phyloP scores from a whole-genome alignment of 257 asterid genomes.

The Echites panduratus region DNA sequence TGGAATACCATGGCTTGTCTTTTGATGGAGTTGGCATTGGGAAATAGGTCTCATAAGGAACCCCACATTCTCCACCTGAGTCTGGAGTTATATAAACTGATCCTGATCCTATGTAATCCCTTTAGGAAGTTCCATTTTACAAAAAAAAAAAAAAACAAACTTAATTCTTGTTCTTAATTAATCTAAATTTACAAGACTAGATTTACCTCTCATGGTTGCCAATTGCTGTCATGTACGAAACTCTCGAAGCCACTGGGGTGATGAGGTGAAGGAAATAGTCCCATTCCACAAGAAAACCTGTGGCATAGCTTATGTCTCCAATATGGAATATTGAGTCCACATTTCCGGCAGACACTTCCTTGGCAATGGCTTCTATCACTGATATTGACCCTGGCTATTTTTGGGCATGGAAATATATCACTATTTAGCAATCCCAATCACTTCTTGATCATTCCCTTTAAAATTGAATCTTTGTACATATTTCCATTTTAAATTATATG shows the following conservation, averaged over 20 bases:
- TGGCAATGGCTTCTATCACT: conserved; percentile 51
- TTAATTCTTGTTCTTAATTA: neutral
- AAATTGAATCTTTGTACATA: too few species aligned
- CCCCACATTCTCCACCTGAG: conserved; percentile 95
- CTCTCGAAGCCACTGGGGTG: conserved; percentile 54
- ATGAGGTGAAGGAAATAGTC: conserved; percentile 75
- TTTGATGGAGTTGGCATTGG: conserved; percentile 67
- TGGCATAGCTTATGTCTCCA: conserved; percentile 93
- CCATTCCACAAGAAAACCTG: conserved; percentile 88
- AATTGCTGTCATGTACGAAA: conserved; percentile 86
- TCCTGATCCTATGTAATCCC: conserved; percentile 58
- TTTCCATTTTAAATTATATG: too few species aligned
- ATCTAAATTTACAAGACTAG: neutral
- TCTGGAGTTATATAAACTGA: conserved; percentile 61
- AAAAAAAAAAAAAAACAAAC: neutral
- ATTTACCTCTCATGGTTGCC: conserved; percentile 83
- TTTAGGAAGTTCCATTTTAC: conserved; percentile 15
- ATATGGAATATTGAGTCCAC: conserved; percentile 75
- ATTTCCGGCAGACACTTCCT: conserved; percentile 41
- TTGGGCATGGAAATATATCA: neutral
- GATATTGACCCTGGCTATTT: conserved; percentile 71
- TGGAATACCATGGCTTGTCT: conserved; percentile 93
- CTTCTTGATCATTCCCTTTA: too few species aligned
- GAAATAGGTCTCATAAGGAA: conserved; percentile 82
- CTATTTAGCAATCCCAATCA: neutral